Percentiles rank a stretch among this genome's conserved stretches.
phyloP scores from a whole-genome alignment of 106 monocot genomes.

The Dendrobium catenatum region DNA sequence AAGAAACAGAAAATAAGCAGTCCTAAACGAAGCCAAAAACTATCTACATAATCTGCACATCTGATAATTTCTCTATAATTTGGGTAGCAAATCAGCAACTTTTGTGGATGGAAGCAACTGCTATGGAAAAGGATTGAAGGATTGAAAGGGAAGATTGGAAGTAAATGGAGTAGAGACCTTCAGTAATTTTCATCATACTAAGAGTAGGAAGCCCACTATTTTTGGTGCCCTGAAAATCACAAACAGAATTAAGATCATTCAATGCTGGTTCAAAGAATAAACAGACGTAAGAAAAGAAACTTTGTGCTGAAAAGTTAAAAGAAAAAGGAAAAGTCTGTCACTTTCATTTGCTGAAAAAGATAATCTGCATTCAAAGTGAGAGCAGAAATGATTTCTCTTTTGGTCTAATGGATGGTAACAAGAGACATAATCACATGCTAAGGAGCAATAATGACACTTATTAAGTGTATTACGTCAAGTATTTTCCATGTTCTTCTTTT shows the following conservation, averaged over 20 bases:
- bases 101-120: slow-evolving; percentile 55
- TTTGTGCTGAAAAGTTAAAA: not conserved
- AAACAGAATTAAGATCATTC: not conserved
- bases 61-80: not conserved
- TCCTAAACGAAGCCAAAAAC: too few relatives aligned
- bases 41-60: too few relatives aligned
- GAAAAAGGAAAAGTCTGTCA: not conserved
- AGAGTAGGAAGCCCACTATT: slow-evolving; percentile 28
- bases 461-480: too few relatives aligned
- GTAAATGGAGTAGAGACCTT: slow-evolving; percentile 39
- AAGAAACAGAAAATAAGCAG: too few relatives aligned
- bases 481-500: too few relatives aligned
- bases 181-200: slow-evolving; percentile 31
- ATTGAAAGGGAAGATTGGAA: slow-evolving; percentile 48
- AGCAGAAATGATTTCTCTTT: not conserved
- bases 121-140: slow-evolving; percentile 71
- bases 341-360: not conserved
- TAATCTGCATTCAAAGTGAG: not conserved
- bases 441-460: too few relatives aligned
- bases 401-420: not conserved
- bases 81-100: slow-evolving; percentile 21
- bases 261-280: slow-evolving; percentile 6
- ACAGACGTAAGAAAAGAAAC: not conserved
- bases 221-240: slow-evolving; percentile 43
- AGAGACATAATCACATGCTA: not conserved